Evolutionary conservation across 768 basidiomycete genomes (phyloP), one percentile per base, ranked within the genome.

Genomic region (Lactarius pseudohatsudake): DNA sequence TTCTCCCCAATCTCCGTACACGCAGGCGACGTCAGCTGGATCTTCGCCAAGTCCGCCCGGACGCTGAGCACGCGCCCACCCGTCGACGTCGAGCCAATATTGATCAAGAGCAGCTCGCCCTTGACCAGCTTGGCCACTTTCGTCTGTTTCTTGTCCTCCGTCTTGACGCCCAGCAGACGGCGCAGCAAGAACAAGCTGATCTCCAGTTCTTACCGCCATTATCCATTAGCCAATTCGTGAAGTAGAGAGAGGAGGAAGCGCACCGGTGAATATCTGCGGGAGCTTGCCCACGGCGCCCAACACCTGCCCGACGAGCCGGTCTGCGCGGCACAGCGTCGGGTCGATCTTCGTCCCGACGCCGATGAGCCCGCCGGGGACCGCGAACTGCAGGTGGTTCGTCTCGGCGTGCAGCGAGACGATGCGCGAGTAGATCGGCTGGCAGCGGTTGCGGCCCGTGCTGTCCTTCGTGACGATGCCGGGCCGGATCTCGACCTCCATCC

Each of bases 131-230:
- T 97, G 61, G 92, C 82, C 28, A 94, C 92, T 78, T 95, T 99
- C 26, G 97, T 97, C 76, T 96, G 93, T 77, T 98, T 99, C 82
- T 96, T 97, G 81, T 98, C 97, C 77, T 98, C 96, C 28, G 95
- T 94, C 78, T 96, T 95, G 69, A 99, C 97, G 75, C 97, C 96
- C n/a, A 98, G 86, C 62, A 98, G 80, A 66, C 97, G 88, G 67
- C 97, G 92, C 40, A 99, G 89, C 38, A 98, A 81, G 89, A 98
- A 99, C 72, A 96, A 82, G 72, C 87, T 91, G 75, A 96, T 94
- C 77, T 96, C 94, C 62, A 96, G 82, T 77, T 96, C 94, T n/a
- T 36, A 36, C 34, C 34, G 30, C 30, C 30, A 30, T 3, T 28
- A n/a, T 30, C 28, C 3, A 30, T 30, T 30, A n/a, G n/a, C n/a